Percentiles rank a stretch among this genome's conserved stretches.
These are phyloP conservation scores for Antitrichia curtipendula DNA, from an alignment of 225 moss, liverwort and hornwort genomes.

Conservation along the genomic window DNA sequence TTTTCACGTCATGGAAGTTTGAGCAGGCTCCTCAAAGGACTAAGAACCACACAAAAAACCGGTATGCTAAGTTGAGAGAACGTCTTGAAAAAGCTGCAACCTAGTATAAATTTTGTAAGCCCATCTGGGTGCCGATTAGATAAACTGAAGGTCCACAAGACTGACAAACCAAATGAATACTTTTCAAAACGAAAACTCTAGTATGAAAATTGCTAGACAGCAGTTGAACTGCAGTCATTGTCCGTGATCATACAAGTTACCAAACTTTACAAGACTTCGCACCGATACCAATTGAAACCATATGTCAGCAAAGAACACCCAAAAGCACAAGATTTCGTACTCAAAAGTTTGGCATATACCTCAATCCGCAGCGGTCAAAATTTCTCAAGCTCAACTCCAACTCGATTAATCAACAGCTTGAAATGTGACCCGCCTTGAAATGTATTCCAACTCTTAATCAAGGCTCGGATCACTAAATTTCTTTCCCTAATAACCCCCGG, in stretches of 20 bases:
- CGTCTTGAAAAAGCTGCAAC: not conserved
- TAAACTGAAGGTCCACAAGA: not conserved
- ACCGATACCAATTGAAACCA: not conserved
- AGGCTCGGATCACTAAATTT: not conserved
- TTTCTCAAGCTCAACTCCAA: not conserved
- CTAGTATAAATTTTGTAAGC: not conserved
- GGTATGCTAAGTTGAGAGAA: not conserved
- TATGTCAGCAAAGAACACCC: not conserved
- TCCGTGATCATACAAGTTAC: not conserved
- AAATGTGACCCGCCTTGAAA: not conserved
- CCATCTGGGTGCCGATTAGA: too few relatives aligned
- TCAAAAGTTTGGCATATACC: not conserved
- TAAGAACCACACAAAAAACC: not conserved
- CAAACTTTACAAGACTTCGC: not conserved
- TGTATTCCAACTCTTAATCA: not conserved
- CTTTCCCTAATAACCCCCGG: not conserved
- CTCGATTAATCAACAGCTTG: not conserved
- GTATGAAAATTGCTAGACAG: not conserved
- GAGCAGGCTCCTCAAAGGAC: not conserved
- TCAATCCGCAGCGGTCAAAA: not conserved
- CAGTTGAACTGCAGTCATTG: not conserved
- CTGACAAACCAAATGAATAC: not conserved
- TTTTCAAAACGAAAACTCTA: not conserved
- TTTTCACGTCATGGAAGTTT: not conserved
- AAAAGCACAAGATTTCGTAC: not conserved